Base-by-base conservation (phyloP, 176 grass and related monocot species). In the Puccinellia tenuiflora region DNA sequence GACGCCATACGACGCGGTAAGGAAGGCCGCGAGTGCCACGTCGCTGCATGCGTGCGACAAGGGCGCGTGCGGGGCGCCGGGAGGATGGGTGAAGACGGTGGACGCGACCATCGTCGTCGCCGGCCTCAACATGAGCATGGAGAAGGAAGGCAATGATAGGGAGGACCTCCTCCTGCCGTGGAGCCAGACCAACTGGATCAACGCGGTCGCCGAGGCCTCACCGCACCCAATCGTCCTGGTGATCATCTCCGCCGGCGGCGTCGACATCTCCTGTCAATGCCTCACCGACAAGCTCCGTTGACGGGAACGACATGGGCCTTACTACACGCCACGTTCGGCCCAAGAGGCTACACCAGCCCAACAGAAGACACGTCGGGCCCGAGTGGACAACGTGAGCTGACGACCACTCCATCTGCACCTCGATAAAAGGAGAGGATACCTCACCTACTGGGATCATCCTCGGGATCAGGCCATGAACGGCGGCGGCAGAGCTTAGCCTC, bases 261-360 rank as follows among this genome's bases (percentile, higher is more conserved):
- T 91, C 25, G 86, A 91, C 75, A 18, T 91, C 68, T 81, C 86
- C 75, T 85, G n/a, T n/a, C n/a, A n/a, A n/a, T n/a, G n/a, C n/a
- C n/a, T n/a, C n/a, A n/a, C n/a, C n/a, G n/a, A n/a, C n/a, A n/a
- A n/a, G n/a, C n/a, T n/a, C n/a, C n/a, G n/a, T n/a, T n/a, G n/a
- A n/a, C n/a, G n/a, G n/a, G n/a, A n/a, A n/a, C n/a, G n/a, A n/a
- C n/a, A n/a, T n/a, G n/a, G n/a, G n/a, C n/a, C n/a, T n/a, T n/a
- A n/a, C n/a, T n/a, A n/a, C n/a, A n/a, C n/a, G n/a, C n/a, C n/a
- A n/a, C n/a, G n/a, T n/a, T n/a, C n/a, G n/a, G n/a, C n/a, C n/a
- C n/a, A n/a, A n/a, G n/a, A n/a, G n/a, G n/a, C n/a, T n/a, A n/a
- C n/a, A n/a, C n/a, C n/a, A n/a, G n/a, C n/a, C n/a, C n/a, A n/a